Base-by-base conservation (phyloP, 108 stramenopile species). In the Skeletonema costatum region DNA sequence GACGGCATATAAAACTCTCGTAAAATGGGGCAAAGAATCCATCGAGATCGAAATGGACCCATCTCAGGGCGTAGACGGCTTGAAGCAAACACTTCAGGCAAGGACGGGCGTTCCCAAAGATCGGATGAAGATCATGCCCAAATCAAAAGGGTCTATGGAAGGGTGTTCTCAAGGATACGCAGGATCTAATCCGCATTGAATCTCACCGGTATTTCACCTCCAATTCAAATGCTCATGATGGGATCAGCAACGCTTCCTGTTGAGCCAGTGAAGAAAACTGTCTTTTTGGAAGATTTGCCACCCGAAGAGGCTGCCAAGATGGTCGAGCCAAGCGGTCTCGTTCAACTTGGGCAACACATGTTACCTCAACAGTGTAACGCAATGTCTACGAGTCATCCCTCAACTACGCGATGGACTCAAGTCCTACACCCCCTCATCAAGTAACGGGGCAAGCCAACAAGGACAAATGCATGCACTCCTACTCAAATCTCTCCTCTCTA, bases 281-380 rank as follows among this genome's bases (percentile, higher is more conserved):
- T 95, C 9, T 99, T 99, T 81, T 74, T 99, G 70, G 99, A 99
- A 76, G 98, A 99, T 89, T 79, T 99, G 66, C 90, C 90, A 16
- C 90, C 91, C 50, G 96, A 96, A 63, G 87, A 97, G 88, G 86
- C 88, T 67, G 98, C 97, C 53, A 92, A 87, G 78, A 90, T 91
- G 51, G 74, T 88, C 19, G 96, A 94, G 44, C 99, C 99, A 14
- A 87, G 96, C 36, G 99, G 99, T 36, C 85, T 99, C 41, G 84
- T 88, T 88, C 71, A 99, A 99, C 80, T 70, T 99, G 56, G 98
- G 98, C 48, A 99, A 99, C 84, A 99, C 98, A 3, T 99, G 99
- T 78, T 99, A 99, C 79, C 79, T 99, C 79, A 99, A 99, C 82
- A 90, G 94, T 42, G 98, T 98, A n/a, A 76, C 97, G 14, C 98